Percentiles rank a stretch among this genome's conserved stretches.
Conservation (phyloP, 441 rosid species). For the Daphne laureola region DNA sequence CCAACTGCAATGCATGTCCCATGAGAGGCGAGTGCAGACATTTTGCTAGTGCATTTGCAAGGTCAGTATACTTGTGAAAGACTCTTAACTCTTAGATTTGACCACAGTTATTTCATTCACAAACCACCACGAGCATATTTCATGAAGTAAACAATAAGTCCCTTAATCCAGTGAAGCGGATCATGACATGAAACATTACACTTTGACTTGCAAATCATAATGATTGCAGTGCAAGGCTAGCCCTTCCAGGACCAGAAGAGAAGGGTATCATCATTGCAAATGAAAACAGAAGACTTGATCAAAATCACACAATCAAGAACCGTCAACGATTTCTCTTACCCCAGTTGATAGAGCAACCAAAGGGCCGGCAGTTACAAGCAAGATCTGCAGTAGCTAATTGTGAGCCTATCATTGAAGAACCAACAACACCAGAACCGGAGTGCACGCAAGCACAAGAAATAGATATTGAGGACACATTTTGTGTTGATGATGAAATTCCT, state of each 20-base stretch:
- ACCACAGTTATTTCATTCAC: too few species aligned
- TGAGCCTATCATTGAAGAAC: slow-evolving; percentile 65
- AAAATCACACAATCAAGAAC: slow-evolving; percentile 15
- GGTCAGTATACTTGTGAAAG: slow-evolving; percentile 21
- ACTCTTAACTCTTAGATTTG: too few species aligned
- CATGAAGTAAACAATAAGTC: not conserved
- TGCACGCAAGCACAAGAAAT: slow-evolving; percentile 26
- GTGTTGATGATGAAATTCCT: slow-evolving; percentile 60
- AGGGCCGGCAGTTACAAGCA: slow-evolving; percentile 25
- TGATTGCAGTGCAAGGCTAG: slow-evolving; percentile 50
- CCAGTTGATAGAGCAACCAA: slow-evolving; percentile 27
- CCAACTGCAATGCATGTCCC: slow-evolving; percentile 74
- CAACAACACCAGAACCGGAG: slow-evolving; percentile 57
- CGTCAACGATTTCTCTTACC: slow-evolving; percentile 31
- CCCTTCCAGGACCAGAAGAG: slow-evolving; percentile 59
- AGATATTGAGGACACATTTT: slow-evolving; percentile 51
- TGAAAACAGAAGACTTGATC: slow-evolving; percentile 22
- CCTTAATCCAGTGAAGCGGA: not conserved
- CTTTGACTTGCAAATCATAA: slow-evolving; percentile 10
- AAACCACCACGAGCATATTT: slow-evolving; percentile 3
- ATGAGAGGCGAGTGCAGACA: slow-evolving; percentile 85
- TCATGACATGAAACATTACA: slow-evolving; percentile 3
- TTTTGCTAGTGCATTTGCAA: slow-evolving; percentile 79
- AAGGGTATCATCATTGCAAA: slow-evolving; percentile 24
- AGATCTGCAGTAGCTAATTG: slow-evolving; percentile 19